Evolutionary conservation across 169 alveolate genomes (phyloP).

Genomic region (Eimeria sp.): DNA sequence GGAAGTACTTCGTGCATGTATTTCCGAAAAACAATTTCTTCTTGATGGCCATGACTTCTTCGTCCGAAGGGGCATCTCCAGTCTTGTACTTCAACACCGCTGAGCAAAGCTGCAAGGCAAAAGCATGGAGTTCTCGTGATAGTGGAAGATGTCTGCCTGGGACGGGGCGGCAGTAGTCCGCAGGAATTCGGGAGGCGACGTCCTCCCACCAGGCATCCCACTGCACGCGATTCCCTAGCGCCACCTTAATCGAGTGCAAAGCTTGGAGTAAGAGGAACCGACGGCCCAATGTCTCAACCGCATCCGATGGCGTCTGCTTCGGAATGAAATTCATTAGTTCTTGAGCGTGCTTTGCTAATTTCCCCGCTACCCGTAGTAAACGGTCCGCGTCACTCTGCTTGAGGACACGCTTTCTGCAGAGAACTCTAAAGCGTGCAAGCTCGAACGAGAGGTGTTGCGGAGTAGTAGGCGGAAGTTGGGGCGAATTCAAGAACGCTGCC

Average conservation of each 20-base stretch:
- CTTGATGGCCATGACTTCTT: neutral
- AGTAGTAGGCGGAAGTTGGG: neutral
- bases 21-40: neutral
- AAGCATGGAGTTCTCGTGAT: neutral
- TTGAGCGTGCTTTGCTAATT: neutral
- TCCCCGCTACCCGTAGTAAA: neutral
- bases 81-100: neutral
- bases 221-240: neutral
- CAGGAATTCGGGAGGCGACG: neutral
- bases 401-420: neutral
- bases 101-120: neutral
- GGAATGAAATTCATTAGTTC: neutral
- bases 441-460: neutral
- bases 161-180: neutral
- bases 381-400: neutral
- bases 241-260: neutral
- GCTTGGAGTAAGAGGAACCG: conserved; percentile 3
- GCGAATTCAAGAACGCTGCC: neutral
- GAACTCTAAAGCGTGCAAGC: neutral
- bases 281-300: conserved; percentile 26
- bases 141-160: neutral
- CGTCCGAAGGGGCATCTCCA: neutral
- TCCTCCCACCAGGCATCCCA: neutral
- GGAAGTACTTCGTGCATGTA: neutral
- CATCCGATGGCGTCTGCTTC: neutral